Evolutionary conservation across 164 flowering plant genomes (phyloP), one percentile per base, ranked within the genome.

Genomic region (Berberis thunbergii): DNA sequence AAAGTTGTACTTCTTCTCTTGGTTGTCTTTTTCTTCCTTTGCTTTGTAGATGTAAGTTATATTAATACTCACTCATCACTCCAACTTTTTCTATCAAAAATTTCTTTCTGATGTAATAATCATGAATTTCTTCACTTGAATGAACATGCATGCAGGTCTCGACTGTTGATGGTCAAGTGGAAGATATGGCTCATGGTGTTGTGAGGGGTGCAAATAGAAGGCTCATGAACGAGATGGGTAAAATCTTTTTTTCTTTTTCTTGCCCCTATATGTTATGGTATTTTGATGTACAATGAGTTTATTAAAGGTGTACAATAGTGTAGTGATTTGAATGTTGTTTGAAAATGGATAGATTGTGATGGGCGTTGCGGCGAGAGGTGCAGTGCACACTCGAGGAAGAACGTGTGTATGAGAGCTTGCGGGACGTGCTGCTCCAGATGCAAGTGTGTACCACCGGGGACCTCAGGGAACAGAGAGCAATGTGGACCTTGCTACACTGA

Each of bases 361-460:
- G 67, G 68, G 42, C 43, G 64, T 57, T 74, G 77, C 46, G 45
- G 2, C 8, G 61, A 5, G 13, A 50, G 77, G 55, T 74, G 76
- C 67, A 65, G 63, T n/a, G 11, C 52, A 9, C 68, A 74, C 39
- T 74, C 76, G n/a, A 70, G 77, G 56, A 73, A 68, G 13, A 74
- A 67, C 48, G 59, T 63, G 40, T 74, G 77, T 56, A 64, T 41
- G 2, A 63, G 77, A 26, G 77, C 70, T 0, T 70, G 77, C 41
- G 57, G 64, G 41, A 70, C 73, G 7, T 74, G 77, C 63, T 74
- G 77, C 10, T 43, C 4, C 4, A 62, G 77, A 54, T 70, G 77
- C 63, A 67, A 67, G 54, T 74, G 77, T 63, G 77, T 74, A 4
- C 77, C 77, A 38, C 73, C 77, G 4, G 77, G 77, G 4, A 67